Evolutionary conservation across 768 basidiomycete genomes (phyloP).

Genomic region (Phanerochaete sordida): DNA sequence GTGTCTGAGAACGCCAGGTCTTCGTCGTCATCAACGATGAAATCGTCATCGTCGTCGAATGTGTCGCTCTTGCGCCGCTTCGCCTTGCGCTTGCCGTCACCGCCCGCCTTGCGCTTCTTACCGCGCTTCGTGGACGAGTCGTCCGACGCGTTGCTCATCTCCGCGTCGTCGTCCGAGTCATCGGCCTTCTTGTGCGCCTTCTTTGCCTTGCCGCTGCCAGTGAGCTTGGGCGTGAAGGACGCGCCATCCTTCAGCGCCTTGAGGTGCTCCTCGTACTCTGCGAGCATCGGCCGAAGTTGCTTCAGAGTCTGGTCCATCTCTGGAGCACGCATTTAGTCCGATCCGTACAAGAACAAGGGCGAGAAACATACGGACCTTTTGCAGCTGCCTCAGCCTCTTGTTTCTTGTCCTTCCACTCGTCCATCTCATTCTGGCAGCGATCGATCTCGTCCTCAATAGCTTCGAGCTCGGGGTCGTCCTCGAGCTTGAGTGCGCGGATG

Average conservation of each 20-base stretch:
- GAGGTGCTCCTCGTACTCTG: constrained; percentile 44
- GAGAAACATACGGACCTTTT: constrained; percentile 35
- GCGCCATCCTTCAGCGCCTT: constrained; percentile 43
- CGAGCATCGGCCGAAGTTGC: constrained; percentile 30
- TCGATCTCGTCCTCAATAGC: constrained; percentile 46
- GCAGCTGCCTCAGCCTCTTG: constrained; percentile 31
- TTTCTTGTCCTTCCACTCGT: constrained; percentile 41
- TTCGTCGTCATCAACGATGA: constrained; percentile 25
- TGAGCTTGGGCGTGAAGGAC: constrained; percentile 40
- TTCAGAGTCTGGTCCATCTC: constrained; percentile 40
- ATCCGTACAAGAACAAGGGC: background rate
- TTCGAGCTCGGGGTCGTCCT: constrained; percentile 50
- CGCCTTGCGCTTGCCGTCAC: constrained; percentile 36
- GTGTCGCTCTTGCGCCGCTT: constrained; percentile 38
- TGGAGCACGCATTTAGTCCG: constrained; percentile 17
- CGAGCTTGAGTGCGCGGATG: constrained; percentile 44
- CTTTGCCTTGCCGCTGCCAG: constrained; percentile 16
- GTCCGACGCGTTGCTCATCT: background rate
- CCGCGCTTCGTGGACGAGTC: constrained; percentile 9
- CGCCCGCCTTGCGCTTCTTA: constrained; percentile 49
- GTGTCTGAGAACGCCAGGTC: constrained; percentile 19
- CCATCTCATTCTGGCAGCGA: constrained; percentile 29
- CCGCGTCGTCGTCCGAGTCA: constrained; percentile 8
- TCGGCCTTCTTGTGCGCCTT: constrained; percentile 16
- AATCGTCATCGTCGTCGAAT: constrained; percentile 35